Evolutionary conservation across 257 asterid genomes (phyloP).

Genomic region (Solanum pinnatisectum): DNA sequence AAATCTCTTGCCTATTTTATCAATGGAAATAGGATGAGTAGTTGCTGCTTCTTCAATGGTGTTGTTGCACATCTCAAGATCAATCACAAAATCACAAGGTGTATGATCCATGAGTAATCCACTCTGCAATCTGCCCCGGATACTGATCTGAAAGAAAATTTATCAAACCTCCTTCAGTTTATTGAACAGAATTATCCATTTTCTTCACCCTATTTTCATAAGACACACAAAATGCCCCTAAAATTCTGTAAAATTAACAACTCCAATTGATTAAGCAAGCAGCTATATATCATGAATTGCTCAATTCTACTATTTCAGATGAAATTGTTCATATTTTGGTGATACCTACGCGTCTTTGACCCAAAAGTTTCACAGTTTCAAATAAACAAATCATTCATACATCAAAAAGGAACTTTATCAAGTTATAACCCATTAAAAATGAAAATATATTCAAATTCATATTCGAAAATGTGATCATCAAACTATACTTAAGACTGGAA

Average conservation of each 20-base stretch:
- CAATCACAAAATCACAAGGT: constrained; percentile 26
- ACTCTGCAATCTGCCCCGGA: neutral
- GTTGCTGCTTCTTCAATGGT: constrained; percentile 16
- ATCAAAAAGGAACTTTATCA: too few relatives aligned
- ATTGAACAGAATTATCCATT: neutral
- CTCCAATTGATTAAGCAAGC: neutral
- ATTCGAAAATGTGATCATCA: too few relatives aligned
- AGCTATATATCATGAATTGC: neutral
- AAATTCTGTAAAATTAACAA: neutral
- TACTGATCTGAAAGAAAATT: neutral
- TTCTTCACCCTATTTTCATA: neutral
- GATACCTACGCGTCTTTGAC: neutral
- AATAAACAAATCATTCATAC: neutral
- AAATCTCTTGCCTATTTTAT: constrained; percentile 1
- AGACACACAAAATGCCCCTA: neutral
- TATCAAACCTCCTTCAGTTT: neutral
- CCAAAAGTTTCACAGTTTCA: neutral
- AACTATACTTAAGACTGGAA: too few relatives aligned
- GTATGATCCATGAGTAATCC: constrained; percentile 22
- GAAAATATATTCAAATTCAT: too few relatives aligned
- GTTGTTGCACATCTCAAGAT: constrained; percentile 29
- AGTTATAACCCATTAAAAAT: neutral
- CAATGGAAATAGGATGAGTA: constrained; percentile 8
- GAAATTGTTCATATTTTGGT: neutral
- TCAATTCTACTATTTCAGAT: neutral